Conservation (phyloP, 805 yeast species). For the Martiniozyma abietophila region DNA sequence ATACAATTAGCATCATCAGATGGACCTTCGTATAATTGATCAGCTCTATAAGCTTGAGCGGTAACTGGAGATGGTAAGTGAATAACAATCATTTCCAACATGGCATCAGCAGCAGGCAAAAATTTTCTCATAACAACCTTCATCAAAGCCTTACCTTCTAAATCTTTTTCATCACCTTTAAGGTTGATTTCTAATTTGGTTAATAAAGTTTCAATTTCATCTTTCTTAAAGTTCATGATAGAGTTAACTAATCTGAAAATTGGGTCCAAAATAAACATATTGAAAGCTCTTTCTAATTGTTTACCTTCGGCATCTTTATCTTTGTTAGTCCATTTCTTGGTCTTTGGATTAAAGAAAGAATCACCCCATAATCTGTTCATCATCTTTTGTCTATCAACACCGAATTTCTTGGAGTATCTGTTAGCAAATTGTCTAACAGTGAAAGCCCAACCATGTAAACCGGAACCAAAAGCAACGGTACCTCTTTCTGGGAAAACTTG, state of each 20-base stretch:
- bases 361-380: conserved; percentile 99
- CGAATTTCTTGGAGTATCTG: conserved; percentile 98
- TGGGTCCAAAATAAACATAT: conserved; percentile 98
- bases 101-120: conserved; percentile 99
- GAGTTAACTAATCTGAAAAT: conserved; percentile 95
- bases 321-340: conserved; percentile 98
- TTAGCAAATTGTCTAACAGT: conserved; percentile 97
- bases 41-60: conserved; percentile 99
- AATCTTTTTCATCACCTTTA: conserved; percentile 95
- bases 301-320: conserved; percentile 94
- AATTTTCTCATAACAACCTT: conserved; percentile 99
- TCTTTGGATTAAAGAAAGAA: conserved; percentile 99
- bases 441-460: conserved; percentile 99
- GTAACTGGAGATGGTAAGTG: conserved; percentile 99
- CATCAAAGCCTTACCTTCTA: conserved; percentile 97
- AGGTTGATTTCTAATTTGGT: conserved; percentile 89
- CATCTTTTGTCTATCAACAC: conserved; percentile 97
- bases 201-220: conserved; percentile 83
- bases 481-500: conserved; percentile 99
- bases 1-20: conserved; percentile 79
- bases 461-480: conserved; percentile 99
- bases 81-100: conserved; percentile 95
- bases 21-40: conserved; percentile 98
- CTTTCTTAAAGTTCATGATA: conserved; percentile 99
- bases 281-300: conserved; percentile 97